Evolutionary conservation across 1,139 yeast species (phyloP), one percentile per base, ranked within the genome.

Genomic region (Scheffersomyces segobiensis): DNA sequence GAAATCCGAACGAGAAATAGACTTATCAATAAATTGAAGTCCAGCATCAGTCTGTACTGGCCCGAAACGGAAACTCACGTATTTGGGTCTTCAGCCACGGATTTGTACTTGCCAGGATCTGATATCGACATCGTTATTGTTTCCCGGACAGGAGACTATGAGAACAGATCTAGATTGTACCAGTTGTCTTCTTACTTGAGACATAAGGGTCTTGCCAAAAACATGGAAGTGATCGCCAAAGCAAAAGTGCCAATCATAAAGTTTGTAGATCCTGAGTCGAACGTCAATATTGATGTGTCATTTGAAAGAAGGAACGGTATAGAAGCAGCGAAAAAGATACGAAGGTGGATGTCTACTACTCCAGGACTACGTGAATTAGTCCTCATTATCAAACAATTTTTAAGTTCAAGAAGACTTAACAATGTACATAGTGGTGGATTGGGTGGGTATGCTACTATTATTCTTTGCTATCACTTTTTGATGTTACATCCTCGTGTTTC

Each of bases 231-330:
- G 7, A 89, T 96, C 57, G 93, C 97, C 1, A 88, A 87, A 62
- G 97, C 99, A 1, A 87, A 95, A 62, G 99, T 96, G 10, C 99
- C 99, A 0, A 95, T 96, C 64, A 91, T 96, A 71, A 96, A 96
- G 72, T 92, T 93, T 72, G 88, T 89, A 12, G 99, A 95, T 65
- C 87, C 88, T 0, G 68, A 71, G 18, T 86, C 95, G 3, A 82
- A 84, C 26, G 85, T 93, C 50, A 93, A 91, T 64, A 87, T 96
- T 49, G 99, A 96, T 75, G 82, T 96, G 7, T 93, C 98, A 1
- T 95, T 96, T 71, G 98, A 95, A 71, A 83, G 96, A 67, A 82
- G 85, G 0, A 91, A 93, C 67, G 99, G 99, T 50, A 74, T 93
- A 2, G 88, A 84, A 10, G 97, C 98, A 0, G 98, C 97, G 0